phyloP scores from a whole-genome alignment of 2,329 filamentous ascomycete species.

The Claviceps monticola region DNA sequence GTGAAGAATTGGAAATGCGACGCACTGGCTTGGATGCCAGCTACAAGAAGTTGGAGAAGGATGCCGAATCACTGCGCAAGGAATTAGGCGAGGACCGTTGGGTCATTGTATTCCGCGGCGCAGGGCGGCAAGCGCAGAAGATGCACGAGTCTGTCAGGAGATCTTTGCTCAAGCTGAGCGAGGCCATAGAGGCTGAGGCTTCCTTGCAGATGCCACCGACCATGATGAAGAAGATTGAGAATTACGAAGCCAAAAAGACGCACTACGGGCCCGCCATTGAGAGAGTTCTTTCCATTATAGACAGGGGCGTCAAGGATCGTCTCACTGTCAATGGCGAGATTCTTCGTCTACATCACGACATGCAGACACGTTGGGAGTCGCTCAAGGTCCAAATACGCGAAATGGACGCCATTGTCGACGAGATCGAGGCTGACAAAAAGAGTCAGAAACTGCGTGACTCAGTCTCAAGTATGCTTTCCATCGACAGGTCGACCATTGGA shows the following conservation, averaged over 20 bases:
- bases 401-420: constrained; percentile 62
- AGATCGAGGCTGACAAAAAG: constrained; percentile 47
- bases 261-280: constrained; percentile 93
- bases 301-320: constrained; percentile 90
- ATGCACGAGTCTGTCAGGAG: constrained; percentile 94
- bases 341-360: constrained; percentile 69
- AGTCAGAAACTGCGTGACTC: constrained; percentile 78
- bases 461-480: constrained; percentile 80
- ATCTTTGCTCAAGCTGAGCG: constrained; percentile 68
- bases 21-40: constrained; percentile 62
- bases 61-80: constrained; percentile 77
- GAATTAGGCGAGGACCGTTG: constrained; percentile 92
- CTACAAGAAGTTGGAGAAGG: constrained; percentile 78
- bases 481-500: constrained; percentile 57
- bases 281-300: constrained; percentile 79
- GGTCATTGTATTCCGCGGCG: constrained; percentile 90
- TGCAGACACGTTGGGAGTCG: constrained; percentile 67
- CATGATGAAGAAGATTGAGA: constrained; percentile 75
- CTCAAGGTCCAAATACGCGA: constrained; percentile 65
- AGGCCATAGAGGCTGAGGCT: constrained; percentile 61
- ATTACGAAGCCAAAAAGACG: constrained; percentile 84
- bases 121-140: constrained; percentile 81
- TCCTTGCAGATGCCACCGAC: constrained; percentile 57
- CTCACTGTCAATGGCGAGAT: constrained; percentile 95
- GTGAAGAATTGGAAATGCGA: constrained; percentile 71